Base-by-base conservation (phyloP, 2,329 filamentous ascomycete genomes). In the Alternaria angustiovoidea region DNA sequence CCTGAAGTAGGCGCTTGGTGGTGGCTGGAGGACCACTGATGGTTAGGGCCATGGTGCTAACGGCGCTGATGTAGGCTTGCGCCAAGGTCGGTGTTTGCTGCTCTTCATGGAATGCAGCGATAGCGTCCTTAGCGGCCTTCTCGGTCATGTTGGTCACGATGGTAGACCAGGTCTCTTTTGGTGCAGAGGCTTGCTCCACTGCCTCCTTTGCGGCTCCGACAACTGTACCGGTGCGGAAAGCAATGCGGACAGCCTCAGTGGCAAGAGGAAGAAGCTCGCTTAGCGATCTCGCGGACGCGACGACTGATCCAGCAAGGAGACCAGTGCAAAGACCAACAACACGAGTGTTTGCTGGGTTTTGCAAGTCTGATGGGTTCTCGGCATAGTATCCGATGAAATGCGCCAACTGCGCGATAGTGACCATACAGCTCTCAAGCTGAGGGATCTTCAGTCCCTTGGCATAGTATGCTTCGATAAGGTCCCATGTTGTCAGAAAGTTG, bases 261-360 rank as follows among this genome's bases (percentile, higher is more conserved):
- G 85, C 88, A 51, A 91, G 81, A 7, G 85, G 85, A 22, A 91
- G 81, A 36, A 92, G 80, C 47, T 87, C 83, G 18, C 85, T 86
- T 48, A 90, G 79, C 6, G 87, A 88, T 60, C 85, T 85, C 32
- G 89, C 85, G 22, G 86, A 88, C 12, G 88, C 86, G 57, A 91
- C 85, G 16, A 88, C 89, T 12, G 86, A 82, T n/a, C 87, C 89
- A n/a, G 89, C 88, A 68, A 91, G 86, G 22, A 90, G 82, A 52
- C 89, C 89, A 41, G 88, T 90, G 81, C 89, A 91, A 43, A 91
- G 83, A 59, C 88, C 89, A 28, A 90, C 82, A 24, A 89, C 81
- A 70, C 84, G 76, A 18, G 80, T 81, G 72, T 78, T 87, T 76
- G 71, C 81, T 71, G 74, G 83, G 74, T 69, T 79, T 62, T 71